Evolutionary conservation across 495 filamentous ascomycete genomes (phyloP).

Genomic region (Penicillium turbatum): DNA sequence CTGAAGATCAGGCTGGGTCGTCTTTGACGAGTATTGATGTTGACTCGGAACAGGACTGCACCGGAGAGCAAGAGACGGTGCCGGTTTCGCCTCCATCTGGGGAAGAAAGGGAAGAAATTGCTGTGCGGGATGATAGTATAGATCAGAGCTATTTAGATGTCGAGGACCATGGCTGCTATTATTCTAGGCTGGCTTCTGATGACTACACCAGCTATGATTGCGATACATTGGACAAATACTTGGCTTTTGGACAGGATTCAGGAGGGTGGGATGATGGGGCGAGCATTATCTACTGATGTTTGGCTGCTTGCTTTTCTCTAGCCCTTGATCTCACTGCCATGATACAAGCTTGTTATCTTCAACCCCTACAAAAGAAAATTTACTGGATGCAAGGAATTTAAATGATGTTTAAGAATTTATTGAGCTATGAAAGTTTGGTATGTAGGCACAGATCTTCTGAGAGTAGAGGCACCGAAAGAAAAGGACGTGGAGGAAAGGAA

Average conservation of each 20-base stretch:
- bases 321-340: too few species aligned
- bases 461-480: too few species aligned
- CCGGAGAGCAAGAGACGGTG: not conserved
- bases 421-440: too few species aligned
- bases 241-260: not conserved
- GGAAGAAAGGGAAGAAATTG: not conserved
- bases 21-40: not conserved
- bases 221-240: not conserved
- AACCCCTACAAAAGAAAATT: too few species aligned
- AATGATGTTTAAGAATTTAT: too few species aligned
- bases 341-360: too few species aligned
- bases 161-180: not conserved
- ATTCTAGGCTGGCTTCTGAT: not conserved
- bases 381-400: too few species aligned
- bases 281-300: not conserved
- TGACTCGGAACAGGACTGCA: not conserved
- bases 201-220: not conserved
- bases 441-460: too few species aligned
- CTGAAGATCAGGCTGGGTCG: not conserved
- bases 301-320: not conserved
- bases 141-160: not conserved
- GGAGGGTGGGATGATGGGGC: not conserved
- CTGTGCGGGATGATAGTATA: not conserved
- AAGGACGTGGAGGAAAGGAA: too few species aligned
- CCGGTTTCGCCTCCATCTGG: not conserved